phyloP scores from a whole-genome alignment of 2,329 filamentous ascomycete genomes.

The Nannizziopsis barbatae region DNA sequence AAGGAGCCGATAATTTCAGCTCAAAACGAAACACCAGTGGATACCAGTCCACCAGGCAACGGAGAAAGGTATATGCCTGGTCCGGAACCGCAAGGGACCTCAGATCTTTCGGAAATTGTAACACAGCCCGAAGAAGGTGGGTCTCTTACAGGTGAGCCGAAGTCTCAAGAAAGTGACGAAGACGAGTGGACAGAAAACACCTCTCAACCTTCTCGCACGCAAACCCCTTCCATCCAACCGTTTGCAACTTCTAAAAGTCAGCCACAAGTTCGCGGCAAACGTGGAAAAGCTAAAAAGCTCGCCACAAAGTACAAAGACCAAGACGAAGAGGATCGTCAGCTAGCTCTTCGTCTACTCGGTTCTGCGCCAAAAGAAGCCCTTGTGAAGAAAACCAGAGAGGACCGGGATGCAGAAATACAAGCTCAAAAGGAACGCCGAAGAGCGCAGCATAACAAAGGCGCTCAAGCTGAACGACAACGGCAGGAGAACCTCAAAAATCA shows the following conservation, averaged over 20 bases:
- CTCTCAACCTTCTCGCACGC: constrained; percentile 16
- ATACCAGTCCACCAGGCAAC: background rate
- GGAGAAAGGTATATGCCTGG: background rate
- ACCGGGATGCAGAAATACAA: constrained; percentile 61
- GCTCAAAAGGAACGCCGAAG: constrained; percentile 63
- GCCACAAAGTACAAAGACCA: constrained; percentile 85
- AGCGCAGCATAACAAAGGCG: constrained; percentile 66
- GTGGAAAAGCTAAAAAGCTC: constrained; percentile 73
- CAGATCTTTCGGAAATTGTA: background rate
- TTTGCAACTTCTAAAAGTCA: constrained; percentile 13
- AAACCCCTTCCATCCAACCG: constrained; percentile 15
- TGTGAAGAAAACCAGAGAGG: constrained; percentile 52
- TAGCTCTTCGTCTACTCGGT: constrained; percentile 80
- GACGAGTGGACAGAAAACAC: constrained; percentile 14
- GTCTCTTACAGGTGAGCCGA: background rate
- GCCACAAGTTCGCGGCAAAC: constrained; percentile 54
- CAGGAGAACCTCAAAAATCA: constrained; percentile 61
- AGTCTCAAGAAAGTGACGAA: constrained; percentile 4
- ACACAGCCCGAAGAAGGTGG: background rate
- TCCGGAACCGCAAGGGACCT: background rate
- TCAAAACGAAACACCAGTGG: background rate
- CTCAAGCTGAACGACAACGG: constrained; percentile 51
- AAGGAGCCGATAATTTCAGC: background rate
- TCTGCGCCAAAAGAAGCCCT: constrained; percentile 42
- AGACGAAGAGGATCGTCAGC: constrained; percentile 80